A percentile compares a stretch with the other conserved stretches of the same genome.
phyloP scores from a whole-genome alignment of 257 asterid species.

The Cynanchum wilfordii region DNA sequence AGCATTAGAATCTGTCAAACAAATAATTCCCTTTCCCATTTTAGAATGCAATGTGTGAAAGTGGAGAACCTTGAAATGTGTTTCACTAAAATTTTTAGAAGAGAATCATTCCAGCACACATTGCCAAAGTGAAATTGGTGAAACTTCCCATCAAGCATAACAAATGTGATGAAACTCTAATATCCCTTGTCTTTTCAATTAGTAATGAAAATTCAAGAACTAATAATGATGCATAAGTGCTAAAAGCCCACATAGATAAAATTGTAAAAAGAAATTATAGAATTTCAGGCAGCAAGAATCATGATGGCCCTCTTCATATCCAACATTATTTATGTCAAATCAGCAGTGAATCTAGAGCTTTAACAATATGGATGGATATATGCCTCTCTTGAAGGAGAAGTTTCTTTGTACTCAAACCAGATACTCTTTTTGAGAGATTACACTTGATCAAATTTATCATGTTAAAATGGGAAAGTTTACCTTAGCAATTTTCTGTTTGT shows the following conservation, averaged over 20 bases:
- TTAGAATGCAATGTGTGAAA: neutral
- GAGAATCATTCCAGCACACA: neutral
- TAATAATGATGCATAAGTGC: neutral
- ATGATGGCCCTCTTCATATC: neutral
- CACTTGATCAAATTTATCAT: neutral
- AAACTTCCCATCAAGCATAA: too few relatives aligned
- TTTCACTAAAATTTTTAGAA: neutral
- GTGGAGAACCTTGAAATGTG: neutral
- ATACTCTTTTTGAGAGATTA: neutral
- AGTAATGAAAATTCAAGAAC: neutral
- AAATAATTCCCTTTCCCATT: neutral
- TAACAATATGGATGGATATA: neutral
- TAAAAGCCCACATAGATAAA: neutral
- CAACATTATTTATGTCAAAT: neutral
- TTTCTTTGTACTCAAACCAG: neutral
- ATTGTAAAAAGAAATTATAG: neutral
- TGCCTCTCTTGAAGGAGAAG: neutral
- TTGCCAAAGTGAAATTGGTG: neutral
- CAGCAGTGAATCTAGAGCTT: neutral
- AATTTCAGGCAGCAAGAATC: slow-evolving; percentile 6
- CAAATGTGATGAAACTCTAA: neutral
- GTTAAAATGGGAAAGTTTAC: neutral
- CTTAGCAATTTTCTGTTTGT: neutral
- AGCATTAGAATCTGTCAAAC: neutral
- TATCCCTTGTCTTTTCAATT: neutral